Evolutionary conservation across 2,329 filamentous ascomycete species (phyloP).

Genomic region (Amauroascus niger): DNA sequence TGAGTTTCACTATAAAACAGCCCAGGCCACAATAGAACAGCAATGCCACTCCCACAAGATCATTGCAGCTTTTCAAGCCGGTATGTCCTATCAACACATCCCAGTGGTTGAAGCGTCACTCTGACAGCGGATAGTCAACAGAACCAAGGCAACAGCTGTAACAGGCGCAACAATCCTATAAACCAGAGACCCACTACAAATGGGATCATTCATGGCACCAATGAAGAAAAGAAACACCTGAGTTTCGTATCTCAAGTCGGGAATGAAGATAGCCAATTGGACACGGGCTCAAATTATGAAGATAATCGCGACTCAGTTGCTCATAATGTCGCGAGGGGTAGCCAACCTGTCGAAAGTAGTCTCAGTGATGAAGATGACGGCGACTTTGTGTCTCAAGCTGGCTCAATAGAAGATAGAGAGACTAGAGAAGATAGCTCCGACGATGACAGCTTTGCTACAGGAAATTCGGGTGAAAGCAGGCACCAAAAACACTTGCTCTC

Average conservation of each 20-base stretch:
- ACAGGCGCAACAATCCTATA: not conserved
- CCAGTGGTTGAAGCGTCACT: not conserved
- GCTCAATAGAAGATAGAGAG: not conserved
- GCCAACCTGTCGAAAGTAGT: not conserved
- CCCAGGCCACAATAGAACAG: not conserved
- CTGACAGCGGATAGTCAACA: not conserved
- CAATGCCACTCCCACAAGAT: not conserved
- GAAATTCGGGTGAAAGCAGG: not conserved
- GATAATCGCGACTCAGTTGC: not conserved
- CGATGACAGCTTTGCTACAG: not conserved
- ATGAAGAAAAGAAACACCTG: not conserved
- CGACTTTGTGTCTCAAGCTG: not conserved
- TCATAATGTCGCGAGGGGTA: not conserved
- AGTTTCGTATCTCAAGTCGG: not conserved
- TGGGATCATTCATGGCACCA: not conserved
- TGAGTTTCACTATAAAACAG: not conserved
- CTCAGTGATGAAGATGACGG: not conserved
- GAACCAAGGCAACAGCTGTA: not conserved
- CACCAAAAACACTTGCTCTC: not conserved
- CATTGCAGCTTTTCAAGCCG: not conserved
- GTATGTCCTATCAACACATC: not conserved
- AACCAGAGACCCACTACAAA: not conserved
- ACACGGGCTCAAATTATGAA: not conserved
- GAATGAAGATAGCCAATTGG: not conserved
- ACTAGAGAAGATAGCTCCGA: not conserved